phyloP scores from a whole-genome alignment of 352 stramenopile species.

The Phytophthora sojae region DNA sequence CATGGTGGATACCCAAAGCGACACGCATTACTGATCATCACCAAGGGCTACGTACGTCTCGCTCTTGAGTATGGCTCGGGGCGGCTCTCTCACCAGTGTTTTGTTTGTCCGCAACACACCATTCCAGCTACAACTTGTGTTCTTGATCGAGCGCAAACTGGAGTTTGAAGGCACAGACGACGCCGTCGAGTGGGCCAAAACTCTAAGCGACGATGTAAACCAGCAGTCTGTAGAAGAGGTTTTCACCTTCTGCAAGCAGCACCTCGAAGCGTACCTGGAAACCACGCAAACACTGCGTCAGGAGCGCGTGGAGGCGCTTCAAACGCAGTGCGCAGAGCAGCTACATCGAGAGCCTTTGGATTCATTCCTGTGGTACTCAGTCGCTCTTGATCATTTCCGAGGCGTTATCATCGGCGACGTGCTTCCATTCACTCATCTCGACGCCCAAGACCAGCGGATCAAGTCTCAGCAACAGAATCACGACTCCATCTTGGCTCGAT shows the following conservation, averaged over 20 bases:
- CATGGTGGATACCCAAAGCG: slow-evolving; percentile 48
- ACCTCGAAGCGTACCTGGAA: slow-evolving; percentile 25
- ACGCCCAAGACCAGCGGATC: not conserved
- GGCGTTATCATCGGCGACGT: slow-evolving; percentile 39
- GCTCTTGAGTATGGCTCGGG: not conserved
- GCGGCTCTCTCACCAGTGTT: not conserved
- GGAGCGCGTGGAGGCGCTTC: slow-evolving; percentile 12
- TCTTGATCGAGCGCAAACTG: slow-evolving; percentile 41
- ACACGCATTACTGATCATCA: slow-evolving; percentile 42
- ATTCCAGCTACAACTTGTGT: slow-evolving; percentile 49
- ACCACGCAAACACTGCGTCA: slow-evolving; percentile 1
- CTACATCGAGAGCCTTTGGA: slow-evolving; percentile 4
- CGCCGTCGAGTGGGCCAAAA: slow-evolving; percentile 13
- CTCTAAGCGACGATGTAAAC: slow-evolving; percentile 14
- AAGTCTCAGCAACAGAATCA: slow-evolving; percentile 1
- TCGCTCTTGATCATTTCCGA: slow-evolving; percentile 55
- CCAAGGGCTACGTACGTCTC: slow-evolving; percentile 39
- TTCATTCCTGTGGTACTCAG: slow-evolving; percentile 41
- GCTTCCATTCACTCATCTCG: not conserved
- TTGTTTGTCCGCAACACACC: not conserved
- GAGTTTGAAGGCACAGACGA: slow-evolving; percentile 19
- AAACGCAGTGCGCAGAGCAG: slow-evolving; percentile 2
- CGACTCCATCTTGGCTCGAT: slow-evolving; percentile 34
- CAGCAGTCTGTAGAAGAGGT: slow-evolving; percentile 12
- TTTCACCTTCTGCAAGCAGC: slow-evolving; percentile 14